These are phyloP conservation scores for Sugiyamaella lignohabitans DNA, from an alignment of 805 yeast species.

Conservation along the genomic window DNA sequence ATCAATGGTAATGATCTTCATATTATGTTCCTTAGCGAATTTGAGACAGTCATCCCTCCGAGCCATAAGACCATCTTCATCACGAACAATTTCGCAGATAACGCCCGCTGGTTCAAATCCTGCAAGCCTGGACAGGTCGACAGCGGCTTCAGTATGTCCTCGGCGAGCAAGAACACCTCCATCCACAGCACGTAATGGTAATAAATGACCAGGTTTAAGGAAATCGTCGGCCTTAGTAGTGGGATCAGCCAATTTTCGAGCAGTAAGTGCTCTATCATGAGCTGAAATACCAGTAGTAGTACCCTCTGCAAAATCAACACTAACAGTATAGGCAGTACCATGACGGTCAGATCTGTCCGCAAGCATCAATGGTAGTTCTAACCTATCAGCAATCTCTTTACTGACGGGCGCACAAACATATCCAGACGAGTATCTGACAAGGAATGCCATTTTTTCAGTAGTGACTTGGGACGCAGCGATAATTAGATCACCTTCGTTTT, in stretches of 20 bases:
- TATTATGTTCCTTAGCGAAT: slow-evolving; percentile 54
- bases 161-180: slow-evolving; percentile 76
- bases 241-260: slow-evolving; percentile 60
- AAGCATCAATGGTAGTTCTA: slow-evolving; percentile 76
- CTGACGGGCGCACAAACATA: slow-evolving; percentile 89
- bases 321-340: slow-evolving; percentile 94
- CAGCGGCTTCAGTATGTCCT: slow-evolving; percentile 98
- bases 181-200: slow-evolving; percentile 85
- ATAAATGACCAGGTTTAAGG: slow-evolving; percentile 87
- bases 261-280: slow-evolving; percentile 84
- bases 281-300: slow-evolving; percentile 98
- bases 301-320: slow-evolving; percentile 78
- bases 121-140: slow-evolving; percentile 72
- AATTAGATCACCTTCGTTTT: slow-evolving; percentile 95
- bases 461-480: slow-evolving; percentile 82
- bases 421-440: slow-evolving; percentile 70
- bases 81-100: slow-evolving; percentile 89
- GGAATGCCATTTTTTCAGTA: slow-evolving; percentile 85
- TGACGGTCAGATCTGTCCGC: slow-evolving; percentile 68
- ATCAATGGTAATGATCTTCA: slow-evolving; percentile 75
- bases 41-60: slow-evolving; percentile 76
- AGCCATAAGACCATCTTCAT: slow-evolving; percentile 93
- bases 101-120: slow-evolving; percentile 82
- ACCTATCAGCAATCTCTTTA: slow-evolving; percentile 66
- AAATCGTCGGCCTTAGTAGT: slow-evolving; percentile 55